Percentiles rank a stretch among this genome's conserved stretches.
Conservation (phyloP, 305 asterid genomes). For the Fraxinus angustifolia region DNA sequence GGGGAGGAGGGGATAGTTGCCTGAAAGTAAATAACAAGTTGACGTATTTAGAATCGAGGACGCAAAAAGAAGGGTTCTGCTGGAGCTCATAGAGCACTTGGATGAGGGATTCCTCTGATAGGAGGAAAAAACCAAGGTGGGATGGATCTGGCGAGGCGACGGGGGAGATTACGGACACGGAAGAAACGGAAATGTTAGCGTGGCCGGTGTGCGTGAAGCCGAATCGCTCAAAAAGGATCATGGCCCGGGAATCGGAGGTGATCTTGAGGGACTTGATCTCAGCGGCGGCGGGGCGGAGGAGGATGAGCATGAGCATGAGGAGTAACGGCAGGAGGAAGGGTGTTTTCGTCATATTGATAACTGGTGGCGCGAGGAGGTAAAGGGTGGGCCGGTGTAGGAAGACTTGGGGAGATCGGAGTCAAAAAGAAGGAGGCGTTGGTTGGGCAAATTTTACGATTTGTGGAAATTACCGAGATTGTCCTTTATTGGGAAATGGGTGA, state of each 20-base stretch:
- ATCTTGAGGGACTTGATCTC: constrained; percentile 79
- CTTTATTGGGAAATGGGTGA: neutral
- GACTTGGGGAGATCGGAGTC: constrained; percentile 21
- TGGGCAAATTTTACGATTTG: constrained; percentile 22
- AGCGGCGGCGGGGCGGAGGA: constrained; percentile 48
- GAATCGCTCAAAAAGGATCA: constrained; percentile 89
- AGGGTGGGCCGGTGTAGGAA: neutral
- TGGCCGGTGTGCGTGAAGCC: constrained; percentile 95
- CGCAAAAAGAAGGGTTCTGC: constrained; percentile 71
- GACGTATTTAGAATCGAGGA: constrained; percentile 69
- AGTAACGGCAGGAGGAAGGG: constrained; percentile 33
- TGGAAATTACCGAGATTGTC: neutral
- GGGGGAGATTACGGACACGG: constrained; percentile 65
- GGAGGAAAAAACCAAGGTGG: constrained; percentile 72
- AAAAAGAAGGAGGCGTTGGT: constrained; percentile 8
- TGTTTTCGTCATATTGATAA: constrained; percentile 47
- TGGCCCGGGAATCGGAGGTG: constrained; percentile 60
- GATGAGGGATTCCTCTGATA: constrained; percentile 71
- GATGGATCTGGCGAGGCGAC: constrained; percentile 54
- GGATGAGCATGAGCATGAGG: constrained; percentile 29
- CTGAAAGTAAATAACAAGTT: constrained; percentile 59
- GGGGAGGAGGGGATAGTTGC: constrained; percentile 89
- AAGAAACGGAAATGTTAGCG: constrained; percentile 55
- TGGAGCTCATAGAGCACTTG: constrained; percentile 82
- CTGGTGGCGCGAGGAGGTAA: constrained; percentile 8